phyloP scores from a whole-genome alignment of 768 basidiomycete species.

The Nevesoporus exiguus region DNA sequence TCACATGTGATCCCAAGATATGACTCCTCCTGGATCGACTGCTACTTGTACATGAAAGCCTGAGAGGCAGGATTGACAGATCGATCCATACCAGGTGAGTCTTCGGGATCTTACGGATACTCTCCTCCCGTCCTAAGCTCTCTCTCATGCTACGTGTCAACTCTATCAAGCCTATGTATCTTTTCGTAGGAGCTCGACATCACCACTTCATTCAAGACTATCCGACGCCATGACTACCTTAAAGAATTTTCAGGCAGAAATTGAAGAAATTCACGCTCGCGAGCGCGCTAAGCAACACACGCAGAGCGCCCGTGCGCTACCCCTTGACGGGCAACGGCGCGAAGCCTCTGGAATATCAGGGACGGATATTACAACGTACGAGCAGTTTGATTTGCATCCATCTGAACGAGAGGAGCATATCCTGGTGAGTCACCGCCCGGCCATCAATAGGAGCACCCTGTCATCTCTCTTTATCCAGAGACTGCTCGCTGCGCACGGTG shows the following conservation, averaged over 20 bases:
- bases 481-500: slow-evolving; percentile 40
- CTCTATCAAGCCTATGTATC: slow-evolving; percentile 13
- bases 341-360: slow-evolving; percentile 34
- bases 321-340: slow-evolving; percentile 41
- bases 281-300: slow-evolving; percentile 62
- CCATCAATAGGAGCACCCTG: not conserved
- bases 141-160: slow-evolving; percentile 4
- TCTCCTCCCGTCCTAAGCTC: not conserved
- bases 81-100: slow-evolving; percentile 1
- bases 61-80: not conserved
- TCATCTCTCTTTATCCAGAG: slow-evolving; percentile 30
- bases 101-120: not conserved
- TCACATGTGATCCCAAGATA: not conserved
- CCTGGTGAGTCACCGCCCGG: slow-evolving; percentile 9
- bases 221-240: slow-evolving; percentile 29
- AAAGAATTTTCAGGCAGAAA: slow-evolving; percentile 58
- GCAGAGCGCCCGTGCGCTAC: slow-evolving; percentile 17
- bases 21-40: not conserved
- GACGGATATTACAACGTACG: not conserved
- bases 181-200: slow-evolving; percentile 1
- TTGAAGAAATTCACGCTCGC: slow-evolving; percentile 69
- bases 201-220: not conserved
- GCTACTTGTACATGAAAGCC: not conserved
- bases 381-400: slow-evolving; percentile 3
- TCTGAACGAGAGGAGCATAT: slow-evolving; percentile 18